These are phyloP conservation scores for Limonomyces culmigenus DNA, from an alignment of 1,284 basidiomycete genomes.

Conservation along the genomic window DNA sequence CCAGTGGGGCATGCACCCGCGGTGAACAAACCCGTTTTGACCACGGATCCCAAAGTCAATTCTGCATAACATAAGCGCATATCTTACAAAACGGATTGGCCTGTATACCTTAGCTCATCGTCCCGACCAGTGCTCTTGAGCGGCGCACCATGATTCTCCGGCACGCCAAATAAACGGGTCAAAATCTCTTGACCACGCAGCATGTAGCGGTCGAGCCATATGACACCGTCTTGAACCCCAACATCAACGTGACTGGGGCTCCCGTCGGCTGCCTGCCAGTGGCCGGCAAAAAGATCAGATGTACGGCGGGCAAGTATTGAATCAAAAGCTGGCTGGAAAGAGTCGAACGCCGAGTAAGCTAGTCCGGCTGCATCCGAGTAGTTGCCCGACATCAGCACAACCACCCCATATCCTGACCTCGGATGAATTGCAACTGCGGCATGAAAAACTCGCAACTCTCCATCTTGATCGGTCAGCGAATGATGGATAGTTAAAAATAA, in stretches of 20 bases:
- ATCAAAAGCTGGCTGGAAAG: slow-evolving; percentile 2
- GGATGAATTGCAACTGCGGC: slow-evolving; percentile 1
- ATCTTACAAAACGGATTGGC: too few species aligned
- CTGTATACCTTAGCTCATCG: too few species aligned
- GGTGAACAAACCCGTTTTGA: too few species aligned
- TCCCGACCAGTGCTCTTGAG: not conserved
- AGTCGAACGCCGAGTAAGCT: not conserved
- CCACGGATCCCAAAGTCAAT: too few species aligned
- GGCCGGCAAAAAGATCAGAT: not conserved
- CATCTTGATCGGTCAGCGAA: not conserved
- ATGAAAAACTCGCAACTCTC: slow-evolving; percentile 1
- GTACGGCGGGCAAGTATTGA: not conserved
- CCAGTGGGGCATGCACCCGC: too few species aligned
- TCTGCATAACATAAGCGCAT: too few species aligned
- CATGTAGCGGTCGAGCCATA: not conserved
- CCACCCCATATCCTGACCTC: not conserved
- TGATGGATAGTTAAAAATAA: not conserved
- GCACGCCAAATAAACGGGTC: not conserved
- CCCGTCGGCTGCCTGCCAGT: not conserved
- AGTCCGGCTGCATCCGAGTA: not conserved
- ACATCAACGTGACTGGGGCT: not conserved
- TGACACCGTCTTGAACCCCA: not conserved
- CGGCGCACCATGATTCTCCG: not conserved
- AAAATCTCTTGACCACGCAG: not conserved
- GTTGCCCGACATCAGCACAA: slow-evolving; percentile 1